These are phyloP conservation scores for Eudorina sp. DNA, from an alignment of 139 green algal genomes.

Conservation along the genomic window DNA sequence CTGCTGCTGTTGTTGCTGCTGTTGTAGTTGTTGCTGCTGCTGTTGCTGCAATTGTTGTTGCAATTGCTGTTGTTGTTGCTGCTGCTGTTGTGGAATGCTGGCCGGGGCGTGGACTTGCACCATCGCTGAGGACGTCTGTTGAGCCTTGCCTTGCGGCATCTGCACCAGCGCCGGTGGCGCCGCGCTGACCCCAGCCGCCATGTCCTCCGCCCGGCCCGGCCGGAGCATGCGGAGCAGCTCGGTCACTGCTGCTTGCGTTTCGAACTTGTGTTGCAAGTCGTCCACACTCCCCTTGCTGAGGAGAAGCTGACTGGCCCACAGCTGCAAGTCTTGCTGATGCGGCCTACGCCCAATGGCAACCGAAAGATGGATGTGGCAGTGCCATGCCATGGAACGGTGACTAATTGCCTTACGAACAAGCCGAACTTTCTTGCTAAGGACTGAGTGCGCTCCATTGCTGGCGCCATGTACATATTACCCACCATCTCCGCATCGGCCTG, in stretches of 20 bases:
- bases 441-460: too few species aligned
- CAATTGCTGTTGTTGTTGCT: conserved; percentile 35
- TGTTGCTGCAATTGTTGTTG: too few species aligned
- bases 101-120: not conserved
- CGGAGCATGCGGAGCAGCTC: conserved; percentile 65
- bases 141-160: not conserved
- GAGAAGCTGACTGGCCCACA: conserved; percentile 72
- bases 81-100: not conserved
- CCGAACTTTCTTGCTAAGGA: too few species aligned
- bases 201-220: conserved; percentile 32
- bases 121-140: not conserved
- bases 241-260: conserved; percentile 60
- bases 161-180: not conserved
- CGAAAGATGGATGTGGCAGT: not conserved
- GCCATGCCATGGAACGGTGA: too few species aligned
- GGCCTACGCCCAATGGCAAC: conserved; percentile 44
- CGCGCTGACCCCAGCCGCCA: not conserved
- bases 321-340: conserved; percentile 63
- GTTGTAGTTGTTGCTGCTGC: too few species aligned
- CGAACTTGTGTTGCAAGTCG: conserved; percentile 61
- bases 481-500: too few species aligned
- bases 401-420: too few species aligned
- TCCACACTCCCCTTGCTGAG: conserved; percentile 57
- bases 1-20: not conserved
- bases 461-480: too few species aligned